Conservation (phyloP, 805 yeast genomes). For the Danielozyma ontarioensis region DNA sequence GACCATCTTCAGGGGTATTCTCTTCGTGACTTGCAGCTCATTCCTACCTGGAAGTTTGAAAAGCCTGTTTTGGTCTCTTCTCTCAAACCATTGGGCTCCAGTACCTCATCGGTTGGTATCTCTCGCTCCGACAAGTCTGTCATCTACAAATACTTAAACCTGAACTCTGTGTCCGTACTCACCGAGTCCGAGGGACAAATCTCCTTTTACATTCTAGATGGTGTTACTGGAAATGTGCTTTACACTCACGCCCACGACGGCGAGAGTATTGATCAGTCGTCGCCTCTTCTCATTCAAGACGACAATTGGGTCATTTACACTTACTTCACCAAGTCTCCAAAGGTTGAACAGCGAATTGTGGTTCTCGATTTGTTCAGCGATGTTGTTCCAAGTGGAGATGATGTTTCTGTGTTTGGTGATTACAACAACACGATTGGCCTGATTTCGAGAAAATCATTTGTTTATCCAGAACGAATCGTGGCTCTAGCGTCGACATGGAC, state of each 20-base stretch:
- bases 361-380: constrained; percentile 69
- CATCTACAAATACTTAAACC: constrained; percentile 77
- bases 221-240: constrained; percentile 62
- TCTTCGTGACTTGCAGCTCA: constrained; percentile 8
- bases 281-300: constrained; percentile 56
- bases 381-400: constrained; percentile 5
- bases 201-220: constrained; percentile 55
- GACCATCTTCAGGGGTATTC: constrained; percentile 17
- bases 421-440: constrained; percentile 37
- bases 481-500: constrained; percentile 53
- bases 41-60: constrained; percentile 27
- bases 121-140: constrained; percentile 67
- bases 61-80: constrained; percentile 15
- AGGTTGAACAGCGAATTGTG: constrained; percentile 50
- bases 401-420: constrained; percentile 30
- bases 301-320: constrained; percentile 83
- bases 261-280: constrained; percentile 31
- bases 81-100: constrained; percentile 16
- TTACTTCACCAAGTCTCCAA: constrained; percentile 46
- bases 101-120: constrained; percentile 54
- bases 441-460: constrained; percentile 50
- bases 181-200: constrained; percentile 26
- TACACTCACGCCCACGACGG: constrained; percentile 30
- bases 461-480: constrained; percentile 55
- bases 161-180: constrained; percentile 55